phyloP scores from a whole-genome alignment of 139 green algal species.

The Volvox reticuliferus region DNA sequence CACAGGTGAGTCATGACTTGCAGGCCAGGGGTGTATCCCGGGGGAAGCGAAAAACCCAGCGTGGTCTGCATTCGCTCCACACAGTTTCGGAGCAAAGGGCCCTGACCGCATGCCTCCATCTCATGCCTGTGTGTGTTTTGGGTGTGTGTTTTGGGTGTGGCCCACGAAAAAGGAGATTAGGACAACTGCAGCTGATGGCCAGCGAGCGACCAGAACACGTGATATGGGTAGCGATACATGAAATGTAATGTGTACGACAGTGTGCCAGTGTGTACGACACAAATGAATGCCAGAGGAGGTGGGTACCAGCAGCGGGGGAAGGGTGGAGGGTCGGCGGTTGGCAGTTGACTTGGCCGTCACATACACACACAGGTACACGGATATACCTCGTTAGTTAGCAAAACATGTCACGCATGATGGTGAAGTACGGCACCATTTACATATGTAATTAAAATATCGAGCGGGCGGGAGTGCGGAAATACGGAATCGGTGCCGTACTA shows the following conservation, averaged over 20 bases:
- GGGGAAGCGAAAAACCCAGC: neutral
- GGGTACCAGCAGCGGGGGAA: no score
- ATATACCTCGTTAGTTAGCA: no score
- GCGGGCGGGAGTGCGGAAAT: no score
- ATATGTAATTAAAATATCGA: no score
- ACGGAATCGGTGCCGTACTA: neutral
- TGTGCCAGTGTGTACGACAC: no score
- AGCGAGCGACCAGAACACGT: neutral
- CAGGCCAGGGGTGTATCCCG: constrained; percentile 36
- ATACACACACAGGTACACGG: no score
- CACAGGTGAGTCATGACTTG: constrained; percentile 58
- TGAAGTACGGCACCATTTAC: no score
- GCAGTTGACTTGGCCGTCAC: no score
- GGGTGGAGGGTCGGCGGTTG: no score
- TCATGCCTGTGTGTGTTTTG: neutral
- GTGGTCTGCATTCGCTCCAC: constrained; percentile 41
- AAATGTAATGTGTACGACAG: neutral
- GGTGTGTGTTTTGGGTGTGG: neutral
- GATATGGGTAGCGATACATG: neutral
- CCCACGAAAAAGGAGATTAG: neutral
- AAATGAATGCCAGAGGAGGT: no score
- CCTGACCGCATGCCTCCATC: constrained; percentile 31
- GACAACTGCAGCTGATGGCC: neutral
- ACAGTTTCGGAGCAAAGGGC: constrained; percentile 28
- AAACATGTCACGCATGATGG: no score